Percentiles rank a stretch among this genome's conserved stretches.
Evolutionary conservation across 441 rosid species (phyloP).

Genomic region (Arabidopsis lyrata): DNA sequence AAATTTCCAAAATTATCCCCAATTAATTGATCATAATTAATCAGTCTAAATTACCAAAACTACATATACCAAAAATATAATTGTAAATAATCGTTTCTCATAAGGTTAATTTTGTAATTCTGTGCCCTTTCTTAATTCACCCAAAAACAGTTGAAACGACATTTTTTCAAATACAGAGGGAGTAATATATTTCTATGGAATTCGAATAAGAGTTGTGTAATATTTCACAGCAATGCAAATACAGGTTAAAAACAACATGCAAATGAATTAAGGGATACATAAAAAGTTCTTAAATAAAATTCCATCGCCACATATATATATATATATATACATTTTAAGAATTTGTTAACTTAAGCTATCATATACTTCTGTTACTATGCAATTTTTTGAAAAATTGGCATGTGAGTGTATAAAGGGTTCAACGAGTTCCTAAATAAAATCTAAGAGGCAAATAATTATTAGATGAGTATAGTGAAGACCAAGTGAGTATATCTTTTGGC

Average conservation of each 20-base stretch:
- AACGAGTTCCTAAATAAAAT: constrained; percentile 41
- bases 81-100: too few relatives aligned
- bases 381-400: neutral
- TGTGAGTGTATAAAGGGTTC: constrained; percentile 32
- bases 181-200: neutral
- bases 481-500: constrained; percentile 47
- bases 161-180: too few relatives aligned
- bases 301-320: neutral
- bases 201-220: constrained; percentile 3
- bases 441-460: constrained; percentile 38
- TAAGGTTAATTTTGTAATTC: too few relatives aligned
- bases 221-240: constrained; percentile 1
- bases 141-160: too few relatives aligned
- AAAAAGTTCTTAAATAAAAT: constrained; percentile 2
- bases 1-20: too few relatives aligned
- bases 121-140: too few relatives aligned
- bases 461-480: constrained; percentile 43
- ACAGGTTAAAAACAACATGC: constrained; percentile 11
- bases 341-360: constrained; percentile 34
- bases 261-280: constrained; percentile 12
- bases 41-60: too few relatives aligned
- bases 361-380: constrained; percentile 18
- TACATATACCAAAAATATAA: too few relatives aligned
- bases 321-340: neutral
- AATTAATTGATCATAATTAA: too few relatives aligned